Evolutionary conservation across 23 red algal species (phyloP), one percentile per base, ranked within the genome.

Genomic region (Gracilaria domingensis): DNA sequence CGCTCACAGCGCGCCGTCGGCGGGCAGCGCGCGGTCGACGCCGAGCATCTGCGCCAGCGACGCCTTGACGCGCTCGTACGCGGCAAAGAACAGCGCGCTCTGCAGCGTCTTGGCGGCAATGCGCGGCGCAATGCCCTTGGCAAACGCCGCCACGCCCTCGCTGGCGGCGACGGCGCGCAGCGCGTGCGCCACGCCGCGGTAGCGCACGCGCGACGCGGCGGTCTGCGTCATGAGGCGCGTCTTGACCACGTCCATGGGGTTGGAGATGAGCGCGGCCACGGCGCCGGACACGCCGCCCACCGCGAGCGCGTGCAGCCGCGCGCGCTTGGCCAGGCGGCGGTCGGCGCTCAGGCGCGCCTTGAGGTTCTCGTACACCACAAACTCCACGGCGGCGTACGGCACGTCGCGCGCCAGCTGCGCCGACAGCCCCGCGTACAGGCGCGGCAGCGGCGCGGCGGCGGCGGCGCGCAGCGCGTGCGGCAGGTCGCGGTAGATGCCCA

Each of bases 161-260:
- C 85, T 76, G 7, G 84, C 61, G 29, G 86, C 84, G 70, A 97
- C 83, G 30, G 56, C 82, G 25, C 37, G 67, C 1, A 93, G 38
- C 14, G 89, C 89, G 36, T 97, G 75, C 66, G 51, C 29, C 12
- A 97, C 95, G 24, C 88, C 73, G 13, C 76, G 55, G 80, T 97
- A 97, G 23, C 82, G 79, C n/a, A 54, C 66, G 42, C 17, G 79
- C 56, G 65, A 77, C 42, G 65, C 40, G 28, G 79, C 73, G 45
- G 82, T 94, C 48, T 97, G 95, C 1, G 96, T 98, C 96, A 98
- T 98, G 35, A 98, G 83, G 11, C 96, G 44, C 23, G 96, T 98
- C 83, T 98, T 98, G 5, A 98, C 96, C 32, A 98, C 96, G 58
- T 98, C 96, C 47, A 93, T 49, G 28, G 96, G 96, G 34, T 93